Evolutionary conservation across 495 filamentous ascomycete genomes (phyloP).

Genomic region (Penicillium antarcticum): DNA sequence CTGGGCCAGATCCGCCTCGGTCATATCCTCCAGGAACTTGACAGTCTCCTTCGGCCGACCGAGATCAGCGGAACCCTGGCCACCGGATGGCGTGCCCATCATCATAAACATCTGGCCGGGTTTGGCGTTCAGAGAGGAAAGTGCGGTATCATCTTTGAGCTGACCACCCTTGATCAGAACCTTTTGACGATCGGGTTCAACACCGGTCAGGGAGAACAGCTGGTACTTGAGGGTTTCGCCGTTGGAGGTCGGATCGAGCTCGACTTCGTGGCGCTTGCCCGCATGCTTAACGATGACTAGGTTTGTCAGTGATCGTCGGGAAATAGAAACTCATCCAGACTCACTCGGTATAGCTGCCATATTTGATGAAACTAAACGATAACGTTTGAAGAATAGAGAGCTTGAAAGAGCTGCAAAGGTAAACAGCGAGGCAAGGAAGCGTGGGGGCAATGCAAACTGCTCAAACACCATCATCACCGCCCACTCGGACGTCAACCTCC

Average conservation of each 20-base stretch:
- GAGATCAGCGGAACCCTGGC: conserved; percentile 50
- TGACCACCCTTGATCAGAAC: conserved; percentile 90
- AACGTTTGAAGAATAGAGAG: conserved; percentile 4
- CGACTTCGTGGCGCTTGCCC: conserved; percentile 90
- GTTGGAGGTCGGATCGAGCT: conserved; percentile 77
- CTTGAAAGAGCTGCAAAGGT: conserved; percentile 28
- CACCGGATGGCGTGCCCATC: conserved; percentile 84
- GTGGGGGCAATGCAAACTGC: conserved; percentile 39
- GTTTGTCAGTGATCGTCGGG: conserved; percentile 25
- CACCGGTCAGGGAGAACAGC: conserved; percentile 89
- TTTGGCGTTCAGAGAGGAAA: conserved; percentile 81
- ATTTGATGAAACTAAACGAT: conserved; percentile 13
- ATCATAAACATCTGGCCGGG: conserved; percentile 88
- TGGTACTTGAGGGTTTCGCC: conserved; percentile 95
- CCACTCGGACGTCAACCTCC: conserved; percentile 8
- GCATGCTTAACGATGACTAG: conserved; percentile 91
- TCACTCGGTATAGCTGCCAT: conserved; percentile 66
- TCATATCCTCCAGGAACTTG: conserved; percentile 97
- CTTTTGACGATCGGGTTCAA: conserved; percentile 95
- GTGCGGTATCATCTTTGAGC: conserved; percentile 89
- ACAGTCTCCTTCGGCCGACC: conserved; percentile 75
- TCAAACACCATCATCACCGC: conserved; percentile 31
- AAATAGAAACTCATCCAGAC: conserved; percentile 9
- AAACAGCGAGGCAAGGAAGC: conserved; percentile 31
- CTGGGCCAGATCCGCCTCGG: conserved; percentile 84